A percentile compares a stretch with the other conserved stretches of the same genome.
Evolutionary conservation across 1,284 basidiomycete species (phyloP).

Genomic region (Coniophora puteana): DNA sequence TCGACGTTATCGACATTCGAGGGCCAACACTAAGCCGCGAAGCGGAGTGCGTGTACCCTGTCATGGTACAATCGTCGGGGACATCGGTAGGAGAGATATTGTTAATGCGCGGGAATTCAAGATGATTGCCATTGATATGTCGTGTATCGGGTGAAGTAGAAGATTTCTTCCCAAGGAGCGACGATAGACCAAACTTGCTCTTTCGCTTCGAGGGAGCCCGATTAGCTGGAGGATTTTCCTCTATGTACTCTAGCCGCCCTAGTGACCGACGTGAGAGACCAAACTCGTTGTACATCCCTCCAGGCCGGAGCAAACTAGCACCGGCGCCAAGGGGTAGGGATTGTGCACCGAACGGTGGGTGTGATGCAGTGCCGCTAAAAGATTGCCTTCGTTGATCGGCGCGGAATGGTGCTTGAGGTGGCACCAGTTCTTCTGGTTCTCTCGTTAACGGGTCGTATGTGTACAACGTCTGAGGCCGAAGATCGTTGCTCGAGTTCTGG

Average conservation of each 20-base stretch:
- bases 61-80: conserved; percentile 40
- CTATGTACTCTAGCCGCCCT: conserved; percentile 48
- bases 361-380: conserved; percentile 60
- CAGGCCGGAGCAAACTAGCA: conserved; percentile 28
- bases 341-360: conserved; percentile 46
- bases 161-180: conserved; percentile 62
- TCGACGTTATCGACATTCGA: conserved; percentile 58
- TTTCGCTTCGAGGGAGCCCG: conserved; percentile 52
- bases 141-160: conserved; percentile 34
- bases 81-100: too few relatives aligned
- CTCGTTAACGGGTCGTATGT: conserved; percentile 49
- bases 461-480: conserved; percentile 64
- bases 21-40: conserved; percentile 41
- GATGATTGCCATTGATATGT: conserved; percentile 31
- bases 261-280: conserved; percentile 60
- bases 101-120: conserved; percentile 42
- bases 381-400: conserved; percentile 66
- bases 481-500: conserved; percentile 35
- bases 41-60: conserved; percentile 40
- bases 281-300: conserved; percentile 59
- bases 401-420: conserved; percentile 64
- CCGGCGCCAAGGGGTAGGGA: conserved; percentile 39
- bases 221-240: conserved; percentile 33
- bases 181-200: conserved; percentile 64
- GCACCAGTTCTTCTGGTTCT: conserved; percentile 43